Evolutionary conservation across 208 protist genomes (phyloP).

Genomic region (Wallacemonas sp.): DNA sequence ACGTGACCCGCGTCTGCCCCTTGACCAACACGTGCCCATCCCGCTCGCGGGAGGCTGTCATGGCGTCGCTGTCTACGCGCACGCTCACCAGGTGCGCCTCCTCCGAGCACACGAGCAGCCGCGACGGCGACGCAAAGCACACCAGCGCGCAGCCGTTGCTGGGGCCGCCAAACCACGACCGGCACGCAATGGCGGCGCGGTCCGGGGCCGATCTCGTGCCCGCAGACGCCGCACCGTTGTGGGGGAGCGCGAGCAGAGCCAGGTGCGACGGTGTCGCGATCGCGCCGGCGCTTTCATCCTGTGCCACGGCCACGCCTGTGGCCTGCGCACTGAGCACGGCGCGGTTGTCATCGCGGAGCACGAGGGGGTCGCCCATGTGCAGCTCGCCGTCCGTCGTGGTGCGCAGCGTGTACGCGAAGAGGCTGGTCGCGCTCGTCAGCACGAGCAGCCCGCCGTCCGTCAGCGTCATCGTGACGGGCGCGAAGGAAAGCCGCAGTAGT

Average conservation of each 20-base stretch:
- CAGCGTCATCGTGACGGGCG: constrained; percentile 1
- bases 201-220: neutral
- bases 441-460: constrained; percentile 10
- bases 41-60: constrained; percentile 33
- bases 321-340: neutral
- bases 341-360: neutral
- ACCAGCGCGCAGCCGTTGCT: constrained; percentile 23
- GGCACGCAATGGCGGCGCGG: constrained; percentile 22
- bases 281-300: constrained; percentile 7
- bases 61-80: constrained; percentile 13
- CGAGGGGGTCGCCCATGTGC: constrained; percentile 3
- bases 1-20: constrained; percentile 35
- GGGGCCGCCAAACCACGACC: constrained; percentile 31
- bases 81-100: constrained; percentile 49
- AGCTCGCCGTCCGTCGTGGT: constrained; percentile 8
- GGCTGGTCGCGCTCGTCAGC: neutral
- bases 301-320: neutral
- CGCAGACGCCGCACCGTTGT: neutral
- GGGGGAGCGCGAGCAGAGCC: neutral
- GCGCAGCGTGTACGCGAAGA: constrained; percentile 3
- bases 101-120: constrained; percentile 32
- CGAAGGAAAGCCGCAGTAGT: constrained; percentile 6
- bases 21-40: constrained; percentile 69
- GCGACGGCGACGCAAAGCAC: constrained; percentile 30
- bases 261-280: constrained; percentile 5